These are phyloP conservation scores for Penicillium daleae DNA, from an alignment of 495 filamentous ascomycete genomes.

Conservation along the genomic window DNA sequence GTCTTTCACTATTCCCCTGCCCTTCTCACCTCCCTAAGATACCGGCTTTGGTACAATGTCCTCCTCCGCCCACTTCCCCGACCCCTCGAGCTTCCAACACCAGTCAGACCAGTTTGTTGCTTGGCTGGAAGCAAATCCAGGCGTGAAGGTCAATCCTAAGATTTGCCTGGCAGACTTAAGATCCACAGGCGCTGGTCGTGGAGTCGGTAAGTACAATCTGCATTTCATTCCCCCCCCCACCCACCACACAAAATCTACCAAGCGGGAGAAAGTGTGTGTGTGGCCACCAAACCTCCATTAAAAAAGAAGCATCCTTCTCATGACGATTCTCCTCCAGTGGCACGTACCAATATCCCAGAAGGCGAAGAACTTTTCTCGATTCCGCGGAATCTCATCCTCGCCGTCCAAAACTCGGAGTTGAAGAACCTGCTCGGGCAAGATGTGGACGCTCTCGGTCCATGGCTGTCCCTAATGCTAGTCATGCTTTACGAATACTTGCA, in stretches of 20 bases:
- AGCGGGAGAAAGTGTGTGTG: neutral
- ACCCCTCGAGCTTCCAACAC: conserved; percentile 47
- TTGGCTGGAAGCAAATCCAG: conserved; percentile 57
- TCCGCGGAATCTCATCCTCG: conserved; percentile 58
- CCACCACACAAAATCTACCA: conserved; percentile 25
- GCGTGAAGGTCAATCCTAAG: conserved; percentile 58
- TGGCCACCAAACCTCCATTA: conserved; percentile 14
- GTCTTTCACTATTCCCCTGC: conserved; percentile 14
- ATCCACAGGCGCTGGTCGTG: conserved; percentile 56
- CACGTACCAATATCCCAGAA: conserved; percentile 57
- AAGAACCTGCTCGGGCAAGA: conserved; percentile 48
- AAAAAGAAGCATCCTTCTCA: conserved; percentile 31
- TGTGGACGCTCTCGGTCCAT: conserved; percentile 51
- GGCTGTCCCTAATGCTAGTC: conserved; percentile 72
- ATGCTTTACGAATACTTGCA: conserved; percentile 77
- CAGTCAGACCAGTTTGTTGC: conserved; percentile 55
- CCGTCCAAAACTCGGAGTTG: conserved; percentile 53
- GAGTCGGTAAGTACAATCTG: conserved; percentile 56
- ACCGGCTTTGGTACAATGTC: conserved; percentile 37
- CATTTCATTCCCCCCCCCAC: conserved; percentile 17
- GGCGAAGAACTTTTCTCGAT: conserved; percentile 70
- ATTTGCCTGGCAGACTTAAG: conserved; percentile 59
- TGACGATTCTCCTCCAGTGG: conserved; percentile 47
- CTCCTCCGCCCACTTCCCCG: conserved; percentile 42
- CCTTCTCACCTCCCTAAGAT: neutral